These are phyloP conservation scores for Amphicarpaea edgeworthii DNA, from an alignment of 306 rosid species.

Conservation along the genomic window DNA sequence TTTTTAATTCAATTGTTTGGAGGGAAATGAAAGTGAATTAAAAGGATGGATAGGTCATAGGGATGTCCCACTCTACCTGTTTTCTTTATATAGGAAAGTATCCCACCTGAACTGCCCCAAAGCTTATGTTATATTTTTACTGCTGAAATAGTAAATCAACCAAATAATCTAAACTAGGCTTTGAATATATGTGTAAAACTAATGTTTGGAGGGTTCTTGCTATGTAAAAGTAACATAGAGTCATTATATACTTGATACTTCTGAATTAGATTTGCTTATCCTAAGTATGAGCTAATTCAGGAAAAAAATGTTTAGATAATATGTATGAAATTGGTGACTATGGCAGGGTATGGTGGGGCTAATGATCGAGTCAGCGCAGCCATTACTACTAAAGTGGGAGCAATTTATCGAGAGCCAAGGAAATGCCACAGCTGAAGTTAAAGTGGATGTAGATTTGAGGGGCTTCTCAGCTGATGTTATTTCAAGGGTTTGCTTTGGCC, in stretches of 20 bases:
- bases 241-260: no score
- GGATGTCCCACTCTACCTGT: not conserved
- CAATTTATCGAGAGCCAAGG: constrained; percentile 55
- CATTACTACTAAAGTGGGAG: constrained; percentile 73
- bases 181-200: not conserved
- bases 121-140: constrained; percentile 18
- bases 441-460: constrained; percentile 74
- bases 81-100: constrained; percentile 17
- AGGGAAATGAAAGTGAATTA: constrained; percentile 8
- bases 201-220: no score
- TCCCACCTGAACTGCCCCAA: not conserved
- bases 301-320: no score
- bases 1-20: constrained; percentile 20
- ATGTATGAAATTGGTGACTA: no score
- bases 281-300: no score
- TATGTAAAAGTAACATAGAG: no score
- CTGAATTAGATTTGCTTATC: no score
- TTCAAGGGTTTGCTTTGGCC: constrained; percentile 92
- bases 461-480: constrained; percentile 85
- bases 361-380: constrained; percentile 72
- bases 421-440: constrained; percentile 58
- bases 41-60: not conserved
- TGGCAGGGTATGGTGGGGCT: constrained; percentile 83
- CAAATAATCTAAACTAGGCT: not conserved
- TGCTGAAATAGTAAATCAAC: not conserved